These are phyloP conservation scores for Phytophthora macrochlamydospora DNA, from an alignment of 352 stramenopile species.

Conservation along the genomic window DNA sequence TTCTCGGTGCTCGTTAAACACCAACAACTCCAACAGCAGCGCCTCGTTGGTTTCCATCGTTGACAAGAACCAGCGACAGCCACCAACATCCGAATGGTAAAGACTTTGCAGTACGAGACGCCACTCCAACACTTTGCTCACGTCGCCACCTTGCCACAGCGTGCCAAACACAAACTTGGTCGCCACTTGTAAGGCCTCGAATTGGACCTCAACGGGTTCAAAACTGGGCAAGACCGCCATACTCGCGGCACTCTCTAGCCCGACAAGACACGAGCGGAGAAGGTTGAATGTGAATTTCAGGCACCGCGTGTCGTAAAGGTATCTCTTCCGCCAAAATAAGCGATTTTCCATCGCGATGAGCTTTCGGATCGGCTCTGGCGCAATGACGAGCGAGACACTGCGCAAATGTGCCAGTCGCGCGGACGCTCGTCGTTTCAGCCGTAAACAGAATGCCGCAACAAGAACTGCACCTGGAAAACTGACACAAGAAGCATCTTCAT, in stretches of 20 bases:
- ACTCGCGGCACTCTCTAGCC: conserved; percentile 41
- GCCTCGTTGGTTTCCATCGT: conserved; percentile 66
- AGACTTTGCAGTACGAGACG: conserved; percentile 64
- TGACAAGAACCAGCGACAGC: conserved; percentile 75
- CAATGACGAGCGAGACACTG: conserved; percentile 55
- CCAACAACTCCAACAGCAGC: conserved; percentile 74
- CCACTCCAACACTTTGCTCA: conserved; percentile 79
- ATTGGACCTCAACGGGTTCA: conserved; percentile 66
- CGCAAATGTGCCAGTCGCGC: conserved; percentile 52
- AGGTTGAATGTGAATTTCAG: conserved; percentile 85
- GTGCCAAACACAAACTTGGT: conserved; percentile 90
- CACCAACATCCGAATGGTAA: conserved; percentile 73
- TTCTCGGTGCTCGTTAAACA: conserved; percentile 69
- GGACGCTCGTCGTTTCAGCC: conserved; percentile 37
- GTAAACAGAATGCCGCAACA: conserved; percentile 45
- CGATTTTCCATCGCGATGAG: conserved; percentile 84
- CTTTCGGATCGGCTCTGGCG: conserved; percentile 71
- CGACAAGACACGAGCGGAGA: conserved; percentile 61
- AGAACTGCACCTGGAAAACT: conserved; percentile 33
- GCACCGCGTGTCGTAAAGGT: conserved; percentile 77
- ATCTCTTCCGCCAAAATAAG: conserved; percentile 88
- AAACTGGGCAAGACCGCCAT: conserved; percentile 55
- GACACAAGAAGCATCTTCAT: conserved; percentile 25
- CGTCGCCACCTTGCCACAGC: conserved; percentile 80
- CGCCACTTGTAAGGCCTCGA: conserved; percentile 77